Conservation (phyloP, 2,329 filamentous ascomycete genomes). For the Scytalidium sp. region DNA sequence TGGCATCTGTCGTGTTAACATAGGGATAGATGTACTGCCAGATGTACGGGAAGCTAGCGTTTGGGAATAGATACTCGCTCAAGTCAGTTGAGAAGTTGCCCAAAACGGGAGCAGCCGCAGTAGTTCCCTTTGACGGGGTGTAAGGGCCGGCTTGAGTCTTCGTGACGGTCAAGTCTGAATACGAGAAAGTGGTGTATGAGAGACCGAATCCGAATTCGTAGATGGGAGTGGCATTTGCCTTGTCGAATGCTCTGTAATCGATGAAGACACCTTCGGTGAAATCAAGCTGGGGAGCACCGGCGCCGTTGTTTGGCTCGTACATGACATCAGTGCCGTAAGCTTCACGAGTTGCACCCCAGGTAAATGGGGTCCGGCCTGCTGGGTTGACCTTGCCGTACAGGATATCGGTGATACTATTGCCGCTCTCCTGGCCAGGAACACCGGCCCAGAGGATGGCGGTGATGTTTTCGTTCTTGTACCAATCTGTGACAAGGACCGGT, state of each 20-base stretch:
- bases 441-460: constrained; percentile 83
- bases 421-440: constrained; percentile 79
- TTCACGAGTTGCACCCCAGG: constrained; percentile 63
- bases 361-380: constrained; percentile 75
- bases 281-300: constrained; percentile 64
- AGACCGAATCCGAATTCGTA: constrained; percentile 82
- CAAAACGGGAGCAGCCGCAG: constrained; percentile 59
- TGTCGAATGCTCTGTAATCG: constrained; percentile 76
- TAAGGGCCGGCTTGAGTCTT: constrained; percentile 17
- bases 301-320: constrained; percentile 63
- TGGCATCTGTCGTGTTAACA: constrained; percentile 43
- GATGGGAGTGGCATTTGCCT: constrained; percentile 57
- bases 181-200: constrained; percentile 76
- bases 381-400: constrained; percentile 80
- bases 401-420: constrained; percentile 76
- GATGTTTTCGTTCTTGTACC: constrained; percentile 73
- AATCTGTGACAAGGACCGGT: constrained; percentile 73
- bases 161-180: constrained; percentile 59
- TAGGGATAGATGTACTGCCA: constrained; percentile 54
- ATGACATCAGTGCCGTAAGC: constrained; percentile 39
- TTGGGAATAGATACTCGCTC: constrained; percentile 67
- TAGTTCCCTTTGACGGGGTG: constrained; percentile 57
- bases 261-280: constrained; percentile 80
- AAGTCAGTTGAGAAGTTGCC: constrained; percentile 61
- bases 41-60: constrained; percentile 44